Conservation (phyloP, 1,284 basidiomycete genomes). For the Boletus semigastroideus region DNA sequence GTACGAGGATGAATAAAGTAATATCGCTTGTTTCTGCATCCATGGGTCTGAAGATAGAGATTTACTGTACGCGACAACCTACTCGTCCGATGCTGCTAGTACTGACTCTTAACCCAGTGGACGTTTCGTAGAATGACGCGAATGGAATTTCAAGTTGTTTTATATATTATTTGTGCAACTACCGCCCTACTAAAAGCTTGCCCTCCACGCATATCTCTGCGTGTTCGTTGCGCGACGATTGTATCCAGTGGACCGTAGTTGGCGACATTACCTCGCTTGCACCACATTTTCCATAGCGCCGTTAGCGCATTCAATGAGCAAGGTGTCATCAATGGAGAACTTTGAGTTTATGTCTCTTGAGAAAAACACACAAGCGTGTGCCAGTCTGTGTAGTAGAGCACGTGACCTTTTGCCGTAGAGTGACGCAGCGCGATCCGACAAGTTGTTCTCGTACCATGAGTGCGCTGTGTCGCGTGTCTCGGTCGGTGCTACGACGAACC, state of each 20-base stretch:
- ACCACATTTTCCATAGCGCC: too few relatives aligned
- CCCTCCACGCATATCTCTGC: neutral
- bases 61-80: neutral
- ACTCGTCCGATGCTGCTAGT: neutral
- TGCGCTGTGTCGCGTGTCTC: slow-evolving; percentile 9
- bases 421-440: neutral
- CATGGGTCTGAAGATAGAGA: slow-evolving; percentile 2
- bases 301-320: too few relatives aligned
- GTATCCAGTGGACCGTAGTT: too few relatives aligned
- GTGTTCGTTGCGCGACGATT: too few relatives aligned
- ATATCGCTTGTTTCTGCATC: neutral
- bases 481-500: neutral
- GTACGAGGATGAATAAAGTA: slow-evolving; percentile 42
- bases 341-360: too few relatives aligned
- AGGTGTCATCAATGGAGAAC: too few relatives aligned
- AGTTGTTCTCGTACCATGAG: slow-evolving; percentile 14
- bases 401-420: neutral
- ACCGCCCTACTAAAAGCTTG: neutral
- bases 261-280: too few relatives aligned
- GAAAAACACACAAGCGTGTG: too few relatives aligned
- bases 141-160: slow-evolving; percentile 4
- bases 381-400: too few relatives aligned
- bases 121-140: slow-evolving; percentile 5
- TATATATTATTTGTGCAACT: slow-evolving; percentile 6
- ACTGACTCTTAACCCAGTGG: neutral